Evolutionary conservation across 306 rosid genomes (phyloP), one percentile per base, ranked within the genome.

Genomic region (Arachis stenosperma): DNA sequence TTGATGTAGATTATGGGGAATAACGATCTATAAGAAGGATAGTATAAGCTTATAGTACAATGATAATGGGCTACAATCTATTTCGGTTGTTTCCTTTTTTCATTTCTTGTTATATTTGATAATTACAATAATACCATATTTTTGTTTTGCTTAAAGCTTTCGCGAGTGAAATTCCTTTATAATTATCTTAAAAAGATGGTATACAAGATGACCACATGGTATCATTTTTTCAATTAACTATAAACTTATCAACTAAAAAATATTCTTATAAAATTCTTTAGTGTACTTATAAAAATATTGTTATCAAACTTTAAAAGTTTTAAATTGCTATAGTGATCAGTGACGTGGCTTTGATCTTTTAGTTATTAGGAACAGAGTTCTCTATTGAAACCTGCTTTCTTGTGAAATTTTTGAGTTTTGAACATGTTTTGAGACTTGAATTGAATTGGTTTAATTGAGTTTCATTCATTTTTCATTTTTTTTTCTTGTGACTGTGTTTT

Each of bases 21-120:
- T 59, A 61, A 61, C 46, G 53, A 63, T 27, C 9, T 9, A 27
- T 69, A 54, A 52, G 65, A 70, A 43, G 44, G 37, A 43, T 42
- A 64, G 40, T 53, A 56, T 70, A 53, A 33, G 43, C 40, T 44
- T n/a, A 59, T 30, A 43, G 53, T 70, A 70, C 37, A 33, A 33
- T 33, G 37, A 70, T 60, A 22, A 33, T 57, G 48, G 55, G 48
- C 62, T 33, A 13, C 1, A 36, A 8, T 22, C 57, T 52, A 52
- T n/a, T 52, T 50, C 6, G 11, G 4, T 50, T 50, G 54, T 50
- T 11, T 50, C n/a, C 17, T 11, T 5, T 10, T 50, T 50, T 5
- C 27, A 14, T n/a, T 52, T 52, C 5, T n/a, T 13, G 7, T 52
- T 50, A 10, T 50, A 5, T 3, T 50, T 50, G 15, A 50, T 50